Base-by-base conservation (phyloP, 139 green algal genomes). In the Micractinium conductrix region DNA sequence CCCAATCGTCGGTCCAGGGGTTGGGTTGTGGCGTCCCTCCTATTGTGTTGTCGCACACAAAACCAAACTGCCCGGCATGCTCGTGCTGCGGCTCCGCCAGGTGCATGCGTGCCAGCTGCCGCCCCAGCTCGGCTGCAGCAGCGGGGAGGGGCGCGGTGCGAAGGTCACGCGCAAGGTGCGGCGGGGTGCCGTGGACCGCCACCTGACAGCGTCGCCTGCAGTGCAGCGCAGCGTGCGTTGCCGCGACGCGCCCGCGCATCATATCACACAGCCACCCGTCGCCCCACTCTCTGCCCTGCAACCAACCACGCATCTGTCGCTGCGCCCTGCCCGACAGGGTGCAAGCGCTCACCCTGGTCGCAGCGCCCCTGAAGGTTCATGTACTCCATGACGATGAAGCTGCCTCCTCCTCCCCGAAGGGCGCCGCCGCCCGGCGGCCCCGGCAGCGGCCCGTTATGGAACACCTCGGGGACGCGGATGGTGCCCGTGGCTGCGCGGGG, bases 41-140 rank as follows among this genome's bases (percentile, higher is more conserved):
- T 72, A 99, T 98, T 21, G 96, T 99, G 93, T 99, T 99, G 89
- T 99, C 94, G 8, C 98, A 91, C 22, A 86, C 69, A 76, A 99
- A 99, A 1, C 97, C 97, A 92, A 98, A 98, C 70, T 87, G 87
- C 14, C 93, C 94, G 3, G 33, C 94, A 89, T 8, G 80, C 63
- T 21, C 87, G 80, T 55, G 90, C 91, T 45, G 92, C 53, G 95
- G 95, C 44, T 84, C 72, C 4, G 95, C 93, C 73, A 95, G 78
- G 85, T 99, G 96, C 96, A 99, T 99, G 44, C 48, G 75, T 1
- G 95, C 96, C 60, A 99, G 78, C 40, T 90, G 62, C 38, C 86
- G 65, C 3, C 97, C 97, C 73, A 99, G 90, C 44, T 95, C 90
- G 12, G 88, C 80, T 92, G 84, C 48, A 53, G 1, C 53, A 62